Evolutionary conservation across 225 moss, liverwort and hornwort genomes (phyloP).

Genomic region (Asterella californica): DNA sequence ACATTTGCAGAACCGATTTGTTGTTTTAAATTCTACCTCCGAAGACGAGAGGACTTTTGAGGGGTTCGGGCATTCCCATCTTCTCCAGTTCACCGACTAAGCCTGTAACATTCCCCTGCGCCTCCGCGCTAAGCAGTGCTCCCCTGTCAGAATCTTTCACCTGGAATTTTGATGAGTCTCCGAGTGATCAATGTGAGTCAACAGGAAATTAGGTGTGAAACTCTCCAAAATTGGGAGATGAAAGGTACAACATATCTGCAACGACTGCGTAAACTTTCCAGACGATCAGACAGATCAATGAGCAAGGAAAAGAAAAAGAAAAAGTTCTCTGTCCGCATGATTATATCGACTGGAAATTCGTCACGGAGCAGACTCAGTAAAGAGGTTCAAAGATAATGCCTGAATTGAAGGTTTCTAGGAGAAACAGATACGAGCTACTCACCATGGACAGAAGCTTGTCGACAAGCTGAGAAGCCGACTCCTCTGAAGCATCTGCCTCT

Average conservation of each 20-base stretch:
- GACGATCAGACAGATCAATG: not conserved
- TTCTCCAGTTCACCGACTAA: slow-evolving; percentile 67
- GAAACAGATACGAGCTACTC: not conserved
- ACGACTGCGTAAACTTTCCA: not conserved
- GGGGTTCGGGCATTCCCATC: slow-evolving; percentile 76
- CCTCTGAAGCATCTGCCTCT: slow-evolving; percentile 14
- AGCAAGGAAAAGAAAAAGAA: not conserved
- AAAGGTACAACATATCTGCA: too few species aligned
- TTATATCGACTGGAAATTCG: too few species aligned
- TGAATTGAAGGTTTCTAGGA: not conserved
- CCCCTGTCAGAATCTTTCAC: slow-evolving; percentile 83
- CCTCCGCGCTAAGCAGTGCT: slow-evolving; percentile 54
- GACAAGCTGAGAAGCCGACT: slow-evolving; percentile 25
- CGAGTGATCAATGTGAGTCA: not conserved
- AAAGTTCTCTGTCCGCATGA: not conserved
- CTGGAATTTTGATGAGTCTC: slow-evolving; percentile 32
- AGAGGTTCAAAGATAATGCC: too few species aligned
- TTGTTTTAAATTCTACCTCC: slow-evolving; percentile 49
- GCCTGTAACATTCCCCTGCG: slow-evolving; percentile 48
- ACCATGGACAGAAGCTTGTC: slow-evolving; percentile 30
- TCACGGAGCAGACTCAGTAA: too few species aligned
- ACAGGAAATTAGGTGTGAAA: too few species aligned
- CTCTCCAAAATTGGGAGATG: too few species aligned
- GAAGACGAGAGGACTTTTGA: slow-evolving; percentile 75
- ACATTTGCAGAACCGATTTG: not conserved